phyloP scores from a whole-genome alignment of 139 green algal species.

The Trebouxia sp. region DNA sequence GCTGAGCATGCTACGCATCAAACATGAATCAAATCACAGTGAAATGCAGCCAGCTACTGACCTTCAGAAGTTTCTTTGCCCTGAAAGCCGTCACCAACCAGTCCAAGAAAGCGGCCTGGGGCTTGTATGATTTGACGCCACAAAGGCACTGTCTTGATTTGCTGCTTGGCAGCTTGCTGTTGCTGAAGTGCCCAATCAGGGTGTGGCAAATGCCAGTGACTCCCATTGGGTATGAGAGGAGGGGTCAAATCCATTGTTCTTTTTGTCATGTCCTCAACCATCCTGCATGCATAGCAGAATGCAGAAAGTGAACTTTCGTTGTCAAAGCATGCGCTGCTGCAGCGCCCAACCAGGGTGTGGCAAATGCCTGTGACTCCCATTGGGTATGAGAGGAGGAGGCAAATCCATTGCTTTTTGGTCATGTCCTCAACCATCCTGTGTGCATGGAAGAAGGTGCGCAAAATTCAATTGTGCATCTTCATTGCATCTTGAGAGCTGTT shows the following conservation, averaged over 20 bases:
- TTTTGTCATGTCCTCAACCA: slow-evolving; percentile 22
- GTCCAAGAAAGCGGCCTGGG: background rate
- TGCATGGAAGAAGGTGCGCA: background rate
- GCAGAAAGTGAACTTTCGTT: background rate
- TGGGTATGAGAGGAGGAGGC: slow-evolving; percentile 21
- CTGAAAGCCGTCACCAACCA: background rate
- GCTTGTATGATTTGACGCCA: background rate
- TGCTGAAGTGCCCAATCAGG: background rate
- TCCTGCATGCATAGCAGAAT: slow-evolving; percentile 14
- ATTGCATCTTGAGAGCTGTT: too few relatives aligned
- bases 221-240: slow-evolving; percentile 8
- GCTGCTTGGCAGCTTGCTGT: background rate
- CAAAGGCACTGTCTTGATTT: background rate
- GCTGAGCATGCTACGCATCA: too few relatives aligned
- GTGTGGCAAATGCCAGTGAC: background rate
- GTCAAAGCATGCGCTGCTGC: background rate
- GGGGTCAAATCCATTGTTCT: slow-evolving; percentile 20
- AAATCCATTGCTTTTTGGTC: slow-evolving; percentile 6
- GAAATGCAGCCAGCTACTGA: too few relatives aligned
- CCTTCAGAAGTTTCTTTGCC: background rate
- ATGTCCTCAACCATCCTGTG: slow-evolving; percentile 31
- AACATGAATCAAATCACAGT: too few relatives aligned
- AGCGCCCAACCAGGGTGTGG: background rate
- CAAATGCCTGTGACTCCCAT: background rate
- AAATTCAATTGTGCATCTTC: too few relatives aligned